Percentiles rank a stretch among this genome's conserved stretches.
Evolutionary conservation across 1,139 yeast genomes (phyloP).

Genomic region (Hansenula lynferdii): DNA sequence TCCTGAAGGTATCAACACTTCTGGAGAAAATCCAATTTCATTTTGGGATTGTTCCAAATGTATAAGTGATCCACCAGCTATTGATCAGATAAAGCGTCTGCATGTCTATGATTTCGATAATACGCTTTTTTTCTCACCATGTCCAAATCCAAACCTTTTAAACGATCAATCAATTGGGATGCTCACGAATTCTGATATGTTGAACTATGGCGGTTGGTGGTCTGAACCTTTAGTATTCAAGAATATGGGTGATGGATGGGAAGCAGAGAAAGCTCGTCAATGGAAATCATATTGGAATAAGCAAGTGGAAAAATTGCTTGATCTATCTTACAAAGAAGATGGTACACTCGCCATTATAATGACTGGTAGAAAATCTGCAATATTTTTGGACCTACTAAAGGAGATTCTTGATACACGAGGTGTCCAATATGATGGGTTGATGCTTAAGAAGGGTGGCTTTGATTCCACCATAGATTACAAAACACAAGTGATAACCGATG

Average conservation of each 20-base stretch:
- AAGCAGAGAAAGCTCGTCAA: slow-evolving; percentile 18
- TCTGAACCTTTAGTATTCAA: slow-evolving; percentile 29
- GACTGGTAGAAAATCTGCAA: slow-evolving; percentile 34
- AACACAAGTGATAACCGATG: slow-evolving; percentile 28
- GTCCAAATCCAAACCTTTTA: slow-evolving; percentile 35
- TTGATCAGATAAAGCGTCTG: slow-evolving; percentile 22
- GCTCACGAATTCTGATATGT: slow-evolving; percentile 22
- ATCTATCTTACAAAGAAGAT: slow-evolving; percentile 27
- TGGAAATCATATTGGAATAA: slow-evolving; percentile 39
- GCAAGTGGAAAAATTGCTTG: slow-evolving; percentile 30
- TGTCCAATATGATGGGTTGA: slow-evolving; percentile 32
- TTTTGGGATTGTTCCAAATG: slow-evolving; percentile 16
- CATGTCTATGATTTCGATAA: slow-evolving; percentile 46
- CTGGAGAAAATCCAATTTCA: slow-evolving; percentile 7
- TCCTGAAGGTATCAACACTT: background rate
- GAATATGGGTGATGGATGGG: slow-evolving; percentile 31
- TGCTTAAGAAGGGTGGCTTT: slow-evolving; percentile 29
- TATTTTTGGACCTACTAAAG: slow-evolving; percentile 25
- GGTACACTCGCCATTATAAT: slow-evolving; percentile 33
- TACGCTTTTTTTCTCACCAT: slow-evolving; percentile 39
- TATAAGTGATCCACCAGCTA: slow-evolving; percentile 3
- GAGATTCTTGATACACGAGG: slow-evolving; percentile 25
- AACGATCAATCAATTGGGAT: slow-evolving; percentile 25
- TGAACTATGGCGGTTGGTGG: slow-evolving; percentile 45
- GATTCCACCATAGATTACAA: slow-evolving; percentile 32